Evolutionary conservation across 495 filamentous ascomycete genomes (phyloP).

Genomic region (Diplogelasinospora grovesii): DNA sequence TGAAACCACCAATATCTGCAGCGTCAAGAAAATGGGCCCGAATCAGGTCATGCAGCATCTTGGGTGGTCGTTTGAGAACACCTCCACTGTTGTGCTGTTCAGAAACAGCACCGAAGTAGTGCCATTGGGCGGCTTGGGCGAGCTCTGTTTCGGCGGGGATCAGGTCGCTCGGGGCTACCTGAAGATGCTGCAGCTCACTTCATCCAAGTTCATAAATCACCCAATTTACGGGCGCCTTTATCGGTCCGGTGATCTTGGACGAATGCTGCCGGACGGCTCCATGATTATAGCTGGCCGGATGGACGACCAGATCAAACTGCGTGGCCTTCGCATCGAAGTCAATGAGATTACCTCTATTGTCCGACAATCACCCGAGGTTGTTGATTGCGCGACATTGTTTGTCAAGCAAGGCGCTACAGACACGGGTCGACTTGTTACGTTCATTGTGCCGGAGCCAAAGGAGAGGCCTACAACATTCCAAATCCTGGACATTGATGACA

Average conservation of each 20-base stretch:
- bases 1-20: slow-evolving; percentile 71
- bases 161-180: slow-evolving; percentile 73
- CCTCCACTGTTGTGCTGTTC: slow-evolving; percentile 59
- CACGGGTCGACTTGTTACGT: slow-evolving; percentile 47
- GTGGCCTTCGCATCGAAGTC: slow-evolving; percentile 72
- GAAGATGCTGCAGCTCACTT: slow-evolving; percentile 46
- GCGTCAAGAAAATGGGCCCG: slow-evolving; percentile 47
- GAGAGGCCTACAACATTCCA: slow-evolving; percentile 11
- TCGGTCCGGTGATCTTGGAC: slow-evolving; percentile 63
- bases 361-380: slow-evolving; percentile 33
- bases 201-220: slow-evolving; percentile 58
- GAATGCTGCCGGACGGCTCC: slow-evolving; percentile 62
- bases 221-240: slow-evolving; percentile 60
- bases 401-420: slow-evolving; percentile 18
- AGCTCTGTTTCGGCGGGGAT: slow-evolving; percentile 77
- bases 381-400: slow-evolving; percentile 50
- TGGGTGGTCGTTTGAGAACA: slow-evolving; percentile 61
- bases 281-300: slow-evolving; percentile 65
- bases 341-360: slow-evolving; percentile 65
- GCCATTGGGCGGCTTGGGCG: slow-evolving; percentile 63
- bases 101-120: slow-evolving; percentile 37
- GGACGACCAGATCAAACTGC: slow-evolving; percentile 77
- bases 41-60: slow-evolving; percentile 50
- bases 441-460: slow-evolving; percentile 42
- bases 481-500: slow-evolving; percentile 19